A percentile compares a stretch with the other conserved stretches of the same genome.
Evolutionary conservation across 1,284 basidiomycete genomes (phyloP).

Genomic region (Leucoagaricus sp.): DNA sequence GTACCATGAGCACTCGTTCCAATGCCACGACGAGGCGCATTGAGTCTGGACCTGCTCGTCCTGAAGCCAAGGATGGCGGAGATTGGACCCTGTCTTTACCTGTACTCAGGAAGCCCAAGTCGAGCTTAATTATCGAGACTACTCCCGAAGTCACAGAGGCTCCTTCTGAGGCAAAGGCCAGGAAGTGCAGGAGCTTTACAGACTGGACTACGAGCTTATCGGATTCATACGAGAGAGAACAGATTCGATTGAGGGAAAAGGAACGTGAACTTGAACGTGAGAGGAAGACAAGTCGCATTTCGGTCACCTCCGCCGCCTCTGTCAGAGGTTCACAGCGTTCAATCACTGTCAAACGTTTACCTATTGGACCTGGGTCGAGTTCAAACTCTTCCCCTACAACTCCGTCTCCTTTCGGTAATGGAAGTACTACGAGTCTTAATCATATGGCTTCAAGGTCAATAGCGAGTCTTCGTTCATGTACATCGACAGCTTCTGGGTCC

Average conservation of each 20-base stretch:
- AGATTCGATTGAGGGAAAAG: not conserved
- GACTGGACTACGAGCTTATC: slow-evolving; percentile 11
- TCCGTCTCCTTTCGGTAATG: not conserved
- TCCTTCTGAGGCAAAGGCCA: not conserved
- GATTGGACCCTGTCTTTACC: slow-evolving; percentile 13
- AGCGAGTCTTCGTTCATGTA: not conserved
- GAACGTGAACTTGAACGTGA: slow-evolving; percentile 4
- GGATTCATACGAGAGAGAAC: not conserved
- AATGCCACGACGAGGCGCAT: slow-evolving; percentile 7
- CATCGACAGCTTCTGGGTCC: not conserved
- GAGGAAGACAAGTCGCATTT: slow-evolving; percentile 2
- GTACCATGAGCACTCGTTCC: slow-evolving; percentile 11
- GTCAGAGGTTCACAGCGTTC: not conserved
- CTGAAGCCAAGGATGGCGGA: not conserved
- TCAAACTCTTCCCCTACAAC: not conserved
- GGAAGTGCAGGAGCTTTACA: slow-evolving; percentile 12
- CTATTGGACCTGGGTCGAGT: slow-evolving; percentile 8
- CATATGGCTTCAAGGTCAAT: not conserved
- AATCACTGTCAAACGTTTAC: not conserved
- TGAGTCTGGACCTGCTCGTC: slow-evolving; percentile 10
- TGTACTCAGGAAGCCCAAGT: slow-evolving; percentile 5
- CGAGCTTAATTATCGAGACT: not conserved
- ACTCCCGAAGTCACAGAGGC: not conserved
- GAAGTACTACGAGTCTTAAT: not conserved
- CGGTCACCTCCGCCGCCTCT: slow-evolving; percentile 1